A percentile compares a stretch with the other conserved stretches of the same genome.
phyloP scores from a whole-genome alignment of 371 early-diverging fungal species.

The Actinomucor elegans region DNA sequence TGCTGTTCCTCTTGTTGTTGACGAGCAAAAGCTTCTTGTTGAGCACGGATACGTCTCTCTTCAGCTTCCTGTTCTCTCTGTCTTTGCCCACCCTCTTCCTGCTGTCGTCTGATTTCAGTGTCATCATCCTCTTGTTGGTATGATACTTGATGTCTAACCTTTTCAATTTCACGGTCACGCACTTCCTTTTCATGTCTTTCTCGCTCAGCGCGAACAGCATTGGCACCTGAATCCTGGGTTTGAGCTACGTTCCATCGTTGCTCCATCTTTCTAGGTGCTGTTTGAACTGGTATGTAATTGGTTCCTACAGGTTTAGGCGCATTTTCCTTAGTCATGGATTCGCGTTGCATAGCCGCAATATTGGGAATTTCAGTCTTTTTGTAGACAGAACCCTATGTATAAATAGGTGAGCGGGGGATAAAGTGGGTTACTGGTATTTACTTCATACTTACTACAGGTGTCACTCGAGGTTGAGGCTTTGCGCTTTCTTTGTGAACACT shows the following conservation, averaged over 20 bases:
- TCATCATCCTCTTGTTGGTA: conserved; percentile 13
- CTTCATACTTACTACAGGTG: conserved; percentile 49
- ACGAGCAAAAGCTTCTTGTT: conserved; percentile 3
- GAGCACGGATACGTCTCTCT: conserved; percentile 15
- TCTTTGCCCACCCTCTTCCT: conserved; percentile 25
- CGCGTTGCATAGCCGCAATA: conserved; percentile 63
- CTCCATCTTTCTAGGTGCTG: conserved; percentile 44
- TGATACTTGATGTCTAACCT: conserved; percentile 10
- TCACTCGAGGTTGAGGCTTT: conserved; percentile 38
- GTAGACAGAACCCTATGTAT: conserved; percentile 57
- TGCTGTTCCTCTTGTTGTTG: conserved; percentile 10
- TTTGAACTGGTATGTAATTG: conserved; percentile 45
- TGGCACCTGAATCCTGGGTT: conserved; percentile 27
- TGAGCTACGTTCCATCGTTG: conserved; percentile 37
- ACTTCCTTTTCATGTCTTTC: conserved; percentile 52
- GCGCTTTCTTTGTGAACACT: conserved; percentile 70
- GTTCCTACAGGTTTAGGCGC: conserved; percentile 52
- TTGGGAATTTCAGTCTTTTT: conserved; percentile 65
- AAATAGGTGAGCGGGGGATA: too few relatives aligned
- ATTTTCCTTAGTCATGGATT: conserved; percentile 55
- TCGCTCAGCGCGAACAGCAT: conserved; percentile 49
- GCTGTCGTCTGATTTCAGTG: conserved; percentile 17
- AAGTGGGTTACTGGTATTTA: neutral
- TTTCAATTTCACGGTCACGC: conserved; percentile 53
- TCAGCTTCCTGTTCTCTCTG: conserved; percentile 15